These are phyloP conservation scores for Arachis hypogaea DNA, from an alignment of 306 rosid genomes.

Conservation along the genomic window DNA sequence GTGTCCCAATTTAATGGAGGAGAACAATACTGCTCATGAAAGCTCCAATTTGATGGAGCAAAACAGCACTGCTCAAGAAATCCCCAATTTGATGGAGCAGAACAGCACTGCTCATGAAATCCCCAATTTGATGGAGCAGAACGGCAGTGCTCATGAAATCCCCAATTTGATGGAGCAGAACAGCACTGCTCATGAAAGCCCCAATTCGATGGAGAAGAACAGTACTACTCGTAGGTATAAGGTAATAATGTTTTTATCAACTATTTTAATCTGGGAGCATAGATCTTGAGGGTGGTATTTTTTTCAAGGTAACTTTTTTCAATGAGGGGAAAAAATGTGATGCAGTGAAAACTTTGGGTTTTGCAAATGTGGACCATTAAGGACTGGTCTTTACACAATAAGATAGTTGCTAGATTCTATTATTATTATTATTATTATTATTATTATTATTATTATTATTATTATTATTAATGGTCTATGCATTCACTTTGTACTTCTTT, in stretches of 20 bases:
- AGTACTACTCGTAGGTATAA: constrained; percentile 29
- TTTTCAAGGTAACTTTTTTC: not conserved
- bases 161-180: too few relatives aligned
- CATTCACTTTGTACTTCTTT: constrained; percentile 19
- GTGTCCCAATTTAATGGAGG: not conserved
- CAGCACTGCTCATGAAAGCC: too few relatives aligned
- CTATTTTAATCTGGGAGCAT: constrained; percentile 22
- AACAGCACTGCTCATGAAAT: too few relatives aligned
- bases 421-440: too few relatives aligned
- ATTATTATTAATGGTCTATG: too few relatives aligned
- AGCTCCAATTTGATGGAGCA: too few relatives aligned
- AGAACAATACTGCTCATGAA: not conserved
- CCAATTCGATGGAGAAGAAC: too few relatives aligned
- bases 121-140: too few relatives aligned
- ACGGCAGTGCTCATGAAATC: not conserved
- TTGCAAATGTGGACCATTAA: not conserved
- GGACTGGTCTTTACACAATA: not conserved
- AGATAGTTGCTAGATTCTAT: constrained; percentile 1
- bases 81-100: too few relatives aligned
- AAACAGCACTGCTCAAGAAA: too few relatives aligned
- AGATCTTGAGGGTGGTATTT: constrained; percentile 12
- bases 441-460: too few relatives aligned
- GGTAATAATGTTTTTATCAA: constrained; percentile 53
- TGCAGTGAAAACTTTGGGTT: constrained; percentile 28
- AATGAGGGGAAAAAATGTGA: constrained; percentile 5